Conservation (phyloP, 345 rosid genomes). For the Firmiana major region DNA sequence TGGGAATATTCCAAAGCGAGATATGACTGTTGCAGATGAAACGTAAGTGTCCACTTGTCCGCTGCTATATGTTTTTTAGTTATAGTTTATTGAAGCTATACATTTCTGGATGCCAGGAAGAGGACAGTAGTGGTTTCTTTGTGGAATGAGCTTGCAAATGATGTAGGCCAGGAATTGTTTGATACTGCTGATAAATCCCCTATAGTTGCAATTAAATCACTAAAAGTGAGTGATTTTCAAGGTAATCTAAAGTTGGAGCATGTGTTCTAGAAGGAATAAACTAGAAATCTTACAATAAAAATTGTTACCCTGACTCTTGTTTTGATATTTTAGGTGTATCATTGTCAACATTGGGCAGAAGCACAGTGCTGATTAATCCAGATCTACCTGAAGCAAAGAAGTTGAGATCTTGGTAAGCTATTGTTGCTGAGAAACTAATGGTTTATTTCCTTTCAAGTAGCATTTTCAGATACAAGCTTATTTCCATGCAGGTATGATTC, state of each 20-base stretch:
- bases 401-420: conserved; percentile 60
- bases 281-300: not conserved
- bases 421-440: not conserved
- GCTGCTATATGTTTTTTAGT: not conserved
- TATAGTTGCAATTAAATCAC: conserved; percentile 75
- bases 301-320: not conserved
- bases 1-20: conserved; percentile 78
- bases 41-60: conserved; percentile 35
- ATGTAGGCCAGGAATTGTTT: conserved; percentile 67
- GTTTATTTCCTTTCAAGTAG: not conserved
- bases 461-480: not conserved
- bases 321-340: conserved; percentile 55
- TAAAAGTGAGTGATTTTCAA: conserved; percentile 91
- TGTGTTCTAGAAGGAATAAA: not conserved
- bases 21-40: conserved; percentile 76
- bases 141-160: conserved; percentile 83
- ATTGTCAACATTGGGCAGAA: conserved; percentile 64
- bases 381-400: conserved; percentile 67
- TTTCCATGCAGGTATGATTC: conserved; percentile 59
- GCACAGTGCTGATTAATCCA: conserved; percentile 61
- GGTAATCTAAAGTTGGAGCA: conserved; percentile 36
- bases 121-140: conserved; percentile 79
- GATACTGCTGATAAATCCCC: conserved; percentile 67
- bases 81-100: not conserved
- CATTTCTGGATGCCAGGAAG: conserved; percentile 40